Base-by-base conservation (phyloP, 768 basidiomycete species). In the Rhizopogon vinicolor region DNA sequence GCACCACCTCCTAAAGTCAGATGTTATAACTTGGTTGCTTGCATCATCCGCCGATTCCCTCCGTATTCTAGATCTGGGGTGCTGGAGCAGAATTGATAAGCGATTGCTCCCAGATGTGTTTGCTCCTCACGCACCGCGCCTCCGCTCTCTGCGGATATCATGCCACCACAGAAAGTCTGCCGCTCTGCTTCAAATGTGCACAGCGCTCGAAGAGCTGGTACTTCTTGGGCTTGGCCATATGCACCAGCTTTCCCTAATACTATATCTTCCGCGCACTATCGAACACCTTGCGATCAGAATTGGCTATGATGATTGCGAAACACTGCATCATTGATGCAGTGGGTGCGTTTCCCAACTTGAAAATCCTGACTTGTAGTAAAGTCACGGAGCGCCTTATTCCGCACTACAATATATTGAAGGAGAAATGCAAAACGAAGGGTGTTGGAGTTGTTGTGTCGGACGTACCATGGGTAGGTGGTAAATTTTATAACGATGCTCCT, bases 81-180 rank as follows among this genome's bases (percentile, higher is more conserved):
- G 25, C 25, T 25, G 25, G n/a, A 25, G 22, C 25, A 25, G 4
- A 25, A 25, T 25, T 25, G 25, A 25, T 8, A 76, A 77, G 51
- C 46, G 58, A 1, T 73, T 74, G 0, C 18, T 1, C 40, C 31
- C 33, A 6, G 37, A 58, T 3, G 54, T 68, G 5, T 62, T 80
- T 18, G 56, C 56, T 9, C 44, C 22, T 0, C 68, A 73, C 45
- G 68, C 70, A 4, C 64, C 68, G 7, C 56, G 59, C n/a, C 65
- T 80, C n/a, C 70, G 72, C 13, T 79, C 78, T 2, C 67, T 80
- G 44, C 74, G 77, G 42, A 54, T 79, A 7, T 68, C 73, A 57
- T 67, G 68, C 25, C 73, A 71, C 61, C 72, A 61, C 58, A 39
- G 45, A 2, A 60, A 69, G 14, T 65, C 72, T 7, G 66, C 69